These are phyloP conservation scores for Neckera pumila DNA, from an alignment of 225 moss, liverwort and hornwort genomes.

Conservation along the genomic window DNA sequence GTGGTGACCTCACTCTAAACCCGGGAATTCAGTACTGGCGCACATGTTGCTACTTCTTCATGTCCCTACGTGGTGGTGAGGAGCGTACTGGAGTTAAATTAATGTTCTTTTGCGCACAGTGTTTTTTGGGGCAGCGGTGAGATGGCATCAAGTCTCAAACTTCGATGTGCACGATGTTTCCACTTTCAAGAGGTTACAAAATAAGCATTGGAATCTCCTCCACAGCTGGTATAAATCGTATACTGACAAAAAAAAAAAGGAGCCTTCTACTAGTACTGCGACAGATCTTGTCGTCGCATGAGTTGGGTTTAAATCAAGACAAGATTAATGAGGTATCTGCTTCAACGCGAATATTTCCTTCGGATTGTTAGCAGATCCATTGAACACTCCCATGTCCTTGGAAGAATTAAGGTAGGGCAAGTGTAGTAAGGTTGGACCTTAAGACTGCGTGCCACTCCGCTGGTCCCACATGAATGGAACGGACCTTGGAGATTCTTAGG, in stretches of 20 bases:
- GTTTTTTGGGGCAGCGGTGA: background rate
- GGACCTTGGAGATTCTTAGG: background rate
- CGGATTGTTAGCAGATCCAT: background rate
- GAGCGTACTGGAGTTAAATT: background rate
- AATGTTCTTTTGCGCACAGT: background rate
- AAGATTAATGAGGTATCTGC: background rate
- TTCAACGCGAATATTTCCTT: background rate
- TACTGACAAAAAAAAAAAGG: background rate
- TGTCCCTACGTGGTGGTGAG: background rate
- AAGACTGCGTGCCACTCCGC: background rate
- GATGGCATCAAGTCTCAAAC: background rate
- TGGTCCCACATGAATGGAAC: background rate
- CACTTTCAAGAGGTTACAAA: background rate
- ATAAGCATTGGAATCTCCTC: background rate
- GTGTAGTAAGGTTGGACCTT: background rate
- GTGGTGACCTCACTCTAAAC: background rate
- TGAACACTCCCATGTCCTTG: background rate
- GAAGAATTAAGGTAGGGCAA: background rate
- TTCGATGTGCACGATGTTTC: constrained; percentile 5
- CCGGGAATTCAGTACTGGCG: background rate
- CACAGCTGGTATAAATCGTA: background rate
- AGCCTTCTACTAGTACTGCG: background rate
- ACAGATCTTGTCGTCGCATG: background rate
- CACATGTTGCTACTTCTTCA: background rate
- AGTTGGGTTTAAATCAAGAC: background rate